These are phyloP conservation scores for Aurantiochytrium sp. DNA, from an alignment of 108 stramenopile genomes.

Conservation along the genomic window DNA sequence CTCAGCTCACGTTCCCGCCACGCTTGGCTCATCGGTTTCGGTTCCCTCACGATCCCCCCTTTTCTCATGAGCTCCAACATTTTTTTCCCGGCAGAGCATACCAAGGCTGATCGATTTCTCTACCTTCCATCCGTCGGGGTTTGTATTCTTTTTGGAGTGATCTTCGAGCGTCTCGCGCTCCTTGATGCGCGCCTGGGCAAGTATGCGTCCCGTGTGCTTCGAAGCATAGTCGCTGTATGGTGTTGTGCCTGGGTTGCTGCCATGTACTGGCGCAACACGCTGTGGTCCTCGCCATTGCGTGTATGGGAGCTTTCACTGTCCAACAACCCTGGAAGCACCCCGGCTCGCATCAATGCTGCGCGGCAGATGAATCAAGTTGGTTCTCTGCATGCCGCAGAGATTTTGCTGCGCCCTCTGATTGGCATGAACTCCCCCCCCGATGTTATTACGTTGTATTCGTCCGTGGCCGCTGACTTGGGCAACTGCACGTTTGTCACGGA, in stretches of 20 bases:
- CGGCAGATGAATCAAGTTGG: not conserved
- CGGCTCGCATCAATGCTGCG: not conserved
- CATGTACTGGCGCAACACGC: not conserved
- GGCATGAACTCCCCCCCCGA: not conserved
- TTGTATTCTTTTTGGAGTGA: not conserved
- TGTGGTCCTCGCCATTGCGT: not conserved
- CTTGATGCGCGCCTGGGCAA: not conserved
- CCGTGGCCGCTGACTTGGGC: not conserved
- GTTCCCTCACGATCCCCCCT: not conserved
- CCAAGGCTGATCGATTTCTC: not conserved
- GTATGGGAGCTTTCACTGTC: not conserved
- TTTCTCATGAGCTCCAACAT: not conserved
- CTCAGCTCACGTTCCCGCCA: not conserved
- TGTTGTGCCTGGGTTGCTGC: not conserved
- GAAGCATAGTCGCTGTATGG: not conserved
- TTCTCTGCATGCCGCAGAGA: not conserved
- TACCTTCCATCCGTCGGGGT: not conserved
- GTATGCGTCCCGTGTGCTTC: not conserved
- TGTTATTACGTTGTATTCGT: not conserved
- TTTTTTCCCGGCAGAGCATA: not conserved
- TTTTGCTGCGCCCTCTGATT: not conserved
- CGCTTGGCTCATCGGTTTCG: not conserved
- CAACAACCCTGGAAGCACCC: not conserved
- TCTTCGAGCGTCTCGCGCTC: not conserved
- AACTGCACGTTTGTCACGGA: not conserved